Conservation (phyloP, 805 yeast species). For the Blastobotrys mokoenaii region DNA sequence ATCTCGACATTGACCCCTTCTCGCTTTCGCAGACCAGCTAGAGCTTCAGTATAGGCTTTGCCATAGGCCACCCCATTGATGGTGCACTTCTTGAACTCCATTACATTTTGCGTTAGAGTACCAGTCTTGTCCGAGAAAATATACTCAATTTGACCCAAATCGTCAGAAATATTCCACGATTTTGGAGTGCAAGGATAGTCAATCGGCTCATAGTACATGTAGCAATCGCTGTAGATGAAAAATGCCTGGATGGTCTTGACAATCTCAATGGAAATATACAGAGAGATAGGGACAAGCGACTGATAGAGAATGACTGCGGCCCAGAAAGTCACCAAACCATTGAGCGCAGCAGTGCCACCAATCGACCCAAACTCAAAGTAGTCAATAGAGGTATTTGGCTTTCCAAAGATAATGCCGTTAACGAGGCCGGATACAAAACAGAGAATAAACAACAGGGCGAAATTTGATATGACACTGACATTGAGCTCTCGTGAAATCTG, state of each 20-base stretch:
- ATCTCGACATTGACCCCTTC: constrained; percentile 53
- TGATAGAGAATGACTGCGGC: constrained; percentile 71
- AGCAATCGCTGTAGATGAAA: constrained; percentile 62
- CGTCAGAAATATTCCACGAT: constrained; percentile 80
- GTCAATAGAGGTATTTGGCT: constrained; percentile 37
- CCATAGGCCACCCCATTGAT: constrained; percentile 65
- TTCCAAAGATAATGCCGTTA: constrained; percentile 56
- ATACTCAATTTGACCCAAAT: constrained; percentile 76
- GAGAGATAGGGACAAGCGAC: constrained; percentile 70
- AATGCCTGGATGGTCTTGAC: constrained; percentile 73
- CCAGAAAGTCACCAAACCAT: constrained; percentile 64
- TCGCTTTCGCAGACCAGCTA: constrained; percentile 59
- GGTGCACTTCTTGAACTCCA: constrained; percentile 78
- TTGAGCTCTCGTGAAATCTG: constrained; percentile 63
- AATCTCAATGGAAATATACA: constrained; percentile 71
- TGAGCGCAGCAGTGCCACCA: constrained; percentile 52
- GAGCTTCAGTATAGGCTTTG: constrained; percentile 66
- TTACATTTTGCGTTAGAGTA: constrained; percentile 72
- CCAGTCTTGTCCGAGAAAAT: constrained; percentile 81
- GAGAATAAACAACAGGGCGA: constrained; percentile 50
- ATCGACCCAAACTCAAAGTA: constrained; percentile 58
- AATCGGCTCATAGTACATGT: constrained; percentile 59
- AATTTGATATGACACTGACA: constrained; percentile 57
- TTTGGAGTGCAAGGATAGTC: constrained; percentile 79
- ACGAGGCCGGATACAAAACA: constrained; percentile 65